A percentile compares a stretch with the other conserved stretches of the same genome.
Evolutionary conservation across 257 asterid species (phyloP).

Genomic region (Paraleonurus japonicus): DNA sequence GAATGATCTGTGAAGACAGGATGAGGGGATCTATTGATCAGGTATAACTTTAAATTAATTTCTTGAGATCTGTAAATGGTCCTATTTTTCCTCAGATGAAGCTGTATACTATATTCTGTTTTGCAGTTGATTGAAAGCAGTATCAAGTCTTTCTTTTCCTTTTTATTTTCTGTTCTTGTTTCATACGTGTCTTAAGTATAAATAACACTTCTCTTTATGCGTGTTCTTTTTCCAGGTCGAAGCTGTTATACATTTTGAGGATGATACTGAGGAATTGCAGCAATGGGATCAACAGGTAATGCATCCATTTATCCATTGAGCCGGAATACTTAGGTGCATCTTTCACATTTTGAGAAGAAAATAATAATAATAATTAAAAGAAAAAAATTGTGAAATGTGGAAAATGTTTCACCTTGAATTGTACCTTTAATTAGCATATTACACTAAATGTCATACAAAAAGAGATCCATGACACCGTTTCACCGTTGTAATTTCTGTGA

Average conservation of each 20-base stretch:
- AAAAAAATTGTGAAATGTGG: neutral
- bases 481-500: neutral
- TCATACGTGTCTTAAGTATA: neutral
- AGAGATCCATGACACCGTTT: neutral
- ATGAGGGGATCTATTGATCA: conserved; percentile 98
- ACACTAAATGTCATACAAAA: neutral
- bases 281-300: conserved; percentile 99
- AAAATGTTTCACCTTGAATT: neutral
- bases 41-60: conserved; percentile 40
- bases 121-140: neutral
- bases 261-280: conserved; percentile 89
- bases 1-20: conserved; percentile 95
- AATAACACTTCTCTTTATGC: neutral
- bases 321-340: neutral
- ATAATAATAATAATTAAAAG: neutral
- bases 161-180: neutral
- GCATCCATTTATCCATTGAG: neutral
- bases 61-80: neutral
- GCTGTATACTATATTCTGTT: conserved; percentile 8
- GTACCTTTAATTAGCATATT: conserved; percentile 7
- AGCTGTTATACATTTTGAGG: conserved; percentile 94
- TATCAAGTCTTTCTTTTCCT: neutral
- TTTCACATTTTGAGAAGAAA: neutral
- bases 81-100: neutral
- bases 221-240: conserved; percentile 61